These are phyloP conservation scores for Xylariaceae sp. DNA, from an alignment of 2,329 filamentous ascomycete genomes.

Conservation along the genomic window DNA sequence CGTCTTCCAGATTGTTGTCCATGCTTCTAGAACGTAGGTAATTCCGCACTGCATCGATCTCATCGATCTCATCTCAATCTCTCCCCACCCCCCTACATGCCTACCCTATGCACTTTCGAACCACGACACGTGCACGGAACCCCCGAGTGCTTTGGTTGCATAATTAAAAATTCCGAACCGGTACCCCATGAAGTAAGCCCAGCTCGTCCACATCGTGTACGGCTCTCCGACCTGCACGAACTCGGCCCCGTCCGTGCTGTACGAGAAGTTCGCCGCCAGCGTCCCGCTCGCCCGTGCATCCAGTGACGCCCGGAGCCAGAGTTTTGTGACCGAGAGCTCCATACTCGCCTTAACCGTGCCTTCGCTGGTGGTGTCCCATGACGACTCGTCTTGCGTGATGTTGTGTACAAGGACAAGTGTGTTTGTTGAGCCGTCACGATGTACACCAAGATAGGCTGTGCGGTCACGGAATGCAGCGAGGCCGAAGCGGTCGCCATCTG, in stretches of 20 bases:
- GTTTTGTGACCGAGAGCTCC: constrained; percentile 28
- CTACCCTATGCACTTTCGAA: background rate
- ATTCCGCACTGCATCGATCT: no score
- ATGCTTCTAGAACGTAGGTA: no score
- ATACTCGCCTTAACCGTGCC: constrained; percentile 31
- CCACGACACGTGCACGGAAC: background rate
- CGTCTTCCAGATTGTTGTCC: no score
- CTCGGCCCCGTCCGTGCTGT: constrained; percentile 39
- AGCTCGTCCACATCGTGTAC: constrained; percentile 37
- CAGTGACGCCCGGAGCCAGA: constrained; percentile 36
- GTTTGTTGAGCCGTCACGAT: constrained; percentile 32
- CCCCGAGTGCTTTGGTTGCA: constrained; percentile 3
- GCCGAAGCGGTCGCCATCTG: constrained; percentile 48
- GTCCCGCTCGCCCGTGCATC: constrained; percentile 32
- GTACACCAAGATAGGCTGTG: constrained; percentile 48
- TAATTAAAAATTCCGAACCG: constrained; percentile 44
- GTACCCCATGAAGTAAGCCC: constrained; percentile 45
- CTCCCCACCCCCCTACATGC: background rate
- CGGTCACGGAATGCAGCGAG: constrained; percentile 49
- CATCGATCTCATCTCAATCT: background rate
- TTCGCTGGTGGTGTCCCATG: constrained; percentile 27
- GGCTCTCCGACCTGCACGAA: constrained; percentile 34
- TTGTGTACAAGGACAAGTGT: constrained; percentile 35
- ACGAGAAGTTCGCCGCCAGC: constrained; percentile 35
- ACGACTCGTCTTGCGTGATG: constrained; percentile 35